Percentiles rank a stretch among this genome's conserved stretches.
Conservation (phyloP, 306 rosid genomes). For the Casuarina cunninghamiana region DNA sequence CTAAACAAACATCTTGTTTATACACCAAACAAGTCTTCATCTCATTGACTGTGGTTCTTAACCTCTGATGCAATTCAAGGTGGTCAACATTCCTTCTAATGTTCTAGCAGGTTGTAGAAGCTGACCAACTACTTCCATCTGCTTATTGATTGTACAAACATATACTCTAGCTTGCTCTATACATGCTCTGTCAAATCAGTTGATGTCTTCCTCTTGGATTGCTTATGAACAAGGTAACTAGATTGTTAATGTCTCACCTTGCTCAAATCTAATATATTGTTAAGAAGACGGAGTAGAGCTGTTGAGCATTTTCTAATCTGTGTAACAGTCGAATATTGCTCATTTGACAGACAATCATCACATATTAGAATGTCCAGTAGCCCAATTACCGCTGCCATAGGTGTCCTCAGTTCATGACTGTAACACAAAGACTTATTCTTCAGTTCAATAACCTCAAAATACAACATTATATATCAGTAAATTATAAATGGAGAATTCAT, state of each 20-base stretch:
- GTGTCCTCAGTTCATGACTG: slow-evolving; percentile 98
- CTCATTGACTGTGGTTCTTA: background rate
- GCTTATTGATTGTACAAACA: background rate
- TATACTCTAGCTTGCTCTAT: background rate
- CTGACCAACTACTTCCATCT: background rate
- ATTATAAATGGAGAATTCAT: slow-evolving; percentile 14
- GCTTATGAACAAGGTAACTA: slow-evolving; percentile 15
- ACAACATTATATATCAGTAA: background rate
- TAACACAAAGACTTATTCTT: slow-evolving; percentile 15
- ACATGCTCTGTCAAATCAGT: background rate
- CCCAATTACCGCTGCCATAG: slow-evolving; percentile 99
- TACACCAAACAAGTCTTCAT: background rate
- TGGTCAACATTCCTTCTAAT: background rate
- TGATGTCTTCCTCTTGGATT: background rate
- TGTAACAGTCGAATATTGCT: slow-evolving; percentile 84
- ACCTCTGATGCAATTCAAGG: background rate
- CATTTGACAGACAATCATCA: slow-evolving; percentile 94
- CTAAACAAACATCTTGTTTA: background rate
- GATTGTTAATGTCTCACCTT: slow-evolving; percentile 52
- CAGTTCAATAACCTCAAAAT: background rate
- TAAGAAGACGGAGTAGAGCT: slow-evolving; percentile 91
- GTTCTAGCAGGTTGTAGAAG: background rate
- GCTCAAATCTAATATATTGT: slow-evolving; percentile 95
- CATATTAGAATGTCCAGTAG: slow-evolving; percentile 93
- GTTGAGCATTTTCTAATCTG: slow-evolving; percentile 98